A percentile compares a stretch with the other conserved stretches of the same genome.
phyloP scores from a whole-genome alignment of 2,329 filamentous ascomycete species.

The Fusarium newnesense region DNA sequence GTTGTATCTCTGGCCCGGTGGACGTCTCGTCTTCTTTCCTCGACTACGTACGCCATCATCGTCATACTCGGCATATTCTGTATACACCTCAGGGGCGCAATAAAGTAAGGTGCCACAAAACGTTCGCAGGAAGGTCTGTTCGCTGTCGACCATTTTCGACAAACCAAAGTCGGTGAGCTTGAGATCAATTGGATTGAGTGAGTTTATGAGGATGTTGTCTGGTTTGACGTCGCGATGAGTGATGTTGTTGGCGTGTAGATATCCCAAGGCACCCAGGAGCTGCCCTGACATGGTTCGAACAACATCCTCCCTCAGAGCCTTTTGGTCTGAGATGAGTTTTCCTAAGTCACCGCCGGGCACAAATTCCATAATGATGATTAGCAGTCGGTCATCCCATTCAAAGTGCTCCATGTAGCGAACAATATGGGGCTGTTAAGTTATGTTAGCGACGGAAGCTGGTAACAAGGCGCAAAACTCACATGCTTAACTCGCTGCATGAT shows the following conservation, averaged over 20 bases:
- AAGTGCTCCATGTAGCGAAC: conserved; percentile 91
- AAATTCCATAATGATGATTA: conserved; percentile 98
- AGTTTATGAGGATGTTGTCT: conserved; percentile 91
- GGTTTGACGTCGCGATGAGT: conserved; percentile 99
- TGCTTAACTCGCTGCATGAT: conserved; percentile 91
- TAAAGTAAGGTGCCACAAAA: conserved; percentile 97
- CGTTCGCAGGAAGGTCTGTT: conserved; percentile 92
- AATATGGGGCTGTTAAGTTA: conserved; percentile 74
- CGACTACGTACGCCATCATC: conserved; percentile 72
- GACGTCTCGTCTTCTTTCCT: conserved; percentile 71
- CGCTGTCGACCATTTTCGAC: conserved; percentile 91
- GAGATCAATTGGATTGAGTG: conserved; percentile 77
- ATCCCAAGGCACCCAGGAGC: conserved; percentile 83
- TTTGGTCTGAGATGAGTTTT: conserved; percentile 71
- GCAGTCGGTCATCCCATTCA: conserved; percentile 81
- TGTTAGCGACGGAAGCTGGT: conserved; percentile 18
- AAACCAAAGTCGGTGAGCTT: conserved; percentile 97
- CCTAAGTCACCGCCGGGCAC: conserved; percentile 86
- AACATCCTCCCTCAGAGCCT: conserved; percentile 72
- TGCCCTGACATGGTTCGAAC: conserved; percentile 80
- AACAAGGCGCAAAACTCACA: conserved; percentile 60
- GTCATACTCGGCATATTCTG: conserved; percentile 75
- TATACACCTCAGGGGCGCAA: conserved; percentile 96
- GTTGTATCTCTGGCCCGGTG: conserved; percentile 76
- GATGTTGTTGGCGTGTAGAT: conserved; percentile 88